phyloP scores from a whole-genome alignment of 495 filamentous ascomycete species.

The Sporormia fimetaria region DNA sequence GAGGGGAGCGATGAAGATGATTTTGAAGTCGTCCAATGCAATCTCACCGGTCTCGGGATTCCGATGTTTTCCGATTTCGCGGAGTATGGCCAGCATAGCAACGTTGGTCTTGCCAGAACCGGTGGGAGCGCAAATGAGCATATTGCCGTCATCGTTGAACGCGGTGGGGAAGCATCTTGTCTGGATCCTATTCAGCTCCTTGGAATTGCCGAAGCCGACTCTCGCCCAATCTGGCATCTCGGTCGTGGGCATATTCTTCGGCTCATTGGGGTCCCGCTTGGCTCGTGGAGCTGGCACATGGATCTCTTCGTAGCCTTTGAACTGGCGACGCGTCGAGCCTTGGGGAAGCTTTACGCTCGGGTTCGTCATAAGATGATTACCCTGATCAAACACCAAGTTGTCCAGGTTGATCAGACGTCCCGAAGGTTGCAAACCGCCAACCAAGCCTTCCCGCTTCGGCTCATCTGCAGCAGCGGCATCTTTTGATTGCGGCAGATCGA shows the following conservation, averaged over 20 bases:
- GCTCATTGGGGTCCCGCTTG: slow-evolving; percentile 67
- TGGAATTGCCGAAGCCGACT: slow-evolving; percentile 65
- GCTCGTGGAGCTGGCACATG: slow-evolving; percentile 87
- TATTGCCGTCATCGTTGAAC: slow-evolving; percentile 90
- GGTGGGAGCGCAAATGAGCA: slow-evolving; percentile 94
- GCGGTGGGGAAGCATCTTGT: slow-evolving; percentile 83
- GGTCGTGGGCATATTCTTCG: slow-evolving; percentile 63
- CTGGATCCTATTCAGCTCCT: slow-evolving; percentile 87
- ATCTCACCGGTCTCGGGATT: slow-evolving; percentile 80
- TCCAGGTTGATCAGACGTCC: slow-evolving; percentile 82
- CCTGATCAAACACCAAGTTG: slow-evolving; percentile 93
- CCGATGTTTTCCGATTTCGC: slow-evolving; percentile 92
- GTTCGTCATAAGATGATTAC: slow-evolving; percentile 98
- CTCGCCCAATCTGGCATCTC: slow-evolving; percentile 89
- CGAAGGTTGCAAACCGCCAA: slow-evolving; percentile 72
- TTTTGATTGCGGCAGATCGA: slow-evolving; percentile 60
- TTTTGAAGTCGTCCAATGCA: slow-evolving; percentile 92
- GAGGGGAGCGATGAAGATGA: slow-evolving; percentile 85
- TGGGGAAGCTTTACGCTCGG: slow-evolving; percentile 89
- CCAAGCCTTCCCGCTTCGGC: slow-evolving; percentile 52
- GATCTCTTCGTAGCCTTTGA: slow-evolving; percentile 97
- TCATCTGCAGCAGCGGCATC: slow-evolving; percentile 38
- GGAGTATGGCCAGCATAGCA: slow-evolving; percentile 90
- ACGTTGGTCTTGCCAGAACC: slow-evolving; percentile 99
- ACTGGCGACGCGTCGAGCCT: slow-evolving; percentile 84